These are phyloP conservation scores for Verticillium albo-atrum DNA, from an alignment of 2,329 filamentous ascomycete genomes.

Conservation along the genomic window DNA sequence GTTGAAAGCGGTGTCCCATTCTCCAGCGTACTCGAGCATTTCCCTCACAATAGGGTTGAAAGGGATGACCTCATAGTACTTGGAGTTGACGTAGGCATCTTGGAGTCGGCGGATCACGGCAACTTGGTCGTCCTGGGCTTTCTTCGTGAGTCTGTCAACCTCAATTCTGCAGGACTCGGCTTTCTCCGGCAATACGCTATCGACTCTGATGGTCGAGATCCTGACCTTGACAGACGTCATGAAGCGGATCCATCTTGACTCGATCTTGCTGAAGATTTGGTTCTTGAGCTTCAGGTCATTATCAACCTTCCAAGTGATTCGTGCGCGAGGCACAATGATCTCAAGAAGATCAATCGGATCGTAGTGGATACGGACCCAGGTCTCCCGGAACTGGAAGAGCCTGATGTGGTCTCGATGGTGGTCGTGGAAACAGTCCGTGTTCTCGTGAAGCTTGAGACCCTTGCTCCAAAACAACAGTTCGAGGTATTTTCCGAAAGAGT, in stretches of 20 bases:
- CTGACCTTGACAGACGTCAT: constrained; percentile 81
- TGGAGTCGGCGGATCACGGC: constrained; percentile 73
- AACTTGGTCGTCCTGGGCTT: constrained; percentile 78
- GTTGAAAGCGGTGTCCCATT: constrained; percentile 87
- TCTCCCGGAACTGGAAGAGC: constrained; percentile 85
- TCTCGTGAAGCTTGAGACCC: constrained; percentile 68
- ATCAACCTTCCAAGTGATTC: constrained; percentile 97
- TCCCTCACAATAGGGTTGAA: constrained; percentile 84
- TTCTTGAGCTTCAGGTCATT: constrained; percentile 91
- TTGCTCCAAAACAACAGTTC: constrained; percentile 95
- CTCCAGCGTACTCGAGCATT: constrained; percentile 87
- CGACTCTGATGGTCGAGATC: constrained; percentile 82
- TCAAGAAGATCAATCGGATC: constrained; percentile 90
- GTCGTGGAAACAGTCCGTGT: constrained; percentile 77
- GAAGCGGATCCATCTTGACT: constrained; percentile 79
- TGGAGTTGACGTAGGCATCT: constrained; percentile 85
- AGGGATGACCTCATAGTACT: constrained; percentile 95
- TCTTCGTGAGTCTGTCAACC: constrained; percentile 72
- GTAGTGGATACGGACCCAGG: constrained; percentile 85
- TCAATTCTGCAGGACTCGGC: constrained; percentile 76
- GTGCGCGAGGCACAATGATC: constrained; percentile 83
- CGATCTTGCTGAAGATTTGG: constrained; percentile 76
- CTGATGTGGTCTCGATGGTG: constrained; percentile 78
- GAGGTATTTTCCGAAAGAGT: constrained; percentile 98
- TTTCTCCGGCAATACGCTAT: constrained; percentile 86